phyloP scores from a whole-genome alignment of 345 rosid species.

The Turritis glabra region DNA sequence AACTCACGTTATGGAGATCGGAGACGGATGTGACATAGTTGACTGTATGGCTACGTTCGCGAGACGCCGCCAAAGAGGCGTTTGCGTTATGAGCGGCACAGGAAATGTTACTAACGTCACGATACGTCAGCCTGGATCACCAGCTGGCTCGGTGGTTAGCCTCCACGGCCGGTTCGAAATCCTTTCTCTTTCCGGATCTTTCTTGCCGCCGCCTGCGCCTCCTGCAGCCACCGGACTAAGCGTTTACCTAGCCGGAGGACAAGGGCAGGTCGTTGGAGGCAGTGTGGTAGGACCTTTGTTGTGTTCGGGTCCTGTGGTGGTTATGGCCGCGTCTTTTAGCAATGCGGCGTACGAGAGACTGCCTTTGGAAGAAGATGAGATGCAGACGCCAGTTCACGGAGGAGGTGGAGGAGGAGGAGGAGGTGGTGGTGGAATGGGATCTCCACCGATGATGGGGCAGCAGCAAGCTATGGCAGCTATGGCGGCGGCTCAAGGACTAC shows the following conservation, averaged over 20 bases:
- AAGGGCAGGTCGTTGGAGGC: constrained; percentile 97
- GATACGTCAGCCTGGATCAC: constrained; percentile 83
- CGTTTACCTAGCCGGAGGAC: constrained; percentile 90
- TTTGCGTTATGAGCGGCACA: constrained; percentile 92
- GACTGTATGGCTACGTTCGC: constrained; percentile 89
- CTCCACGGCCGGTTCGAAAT: constrained; percentile 94
- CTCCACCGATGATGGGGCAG: constrained; percentile 64
- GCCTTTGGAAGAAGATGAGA: constrained; percentile 89
- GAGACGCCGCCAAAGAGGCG: constrained; percentile 81
- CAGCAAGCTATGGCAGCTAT: constrained; percentile 64
- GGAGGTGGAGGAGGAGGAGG: constrained; percentile 21
- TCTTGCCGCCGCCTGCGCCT: constrained; percentile 91
- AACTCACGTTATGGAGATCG: constrained; percentile 91
- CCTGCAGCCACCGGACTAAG: constrained; percentile 94
- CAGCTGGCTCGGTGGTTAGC: constrained; percentile 73
- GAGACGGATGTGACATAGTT: constrained; percentile 86
- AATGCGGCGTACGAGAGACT: constrained; percentile 98
- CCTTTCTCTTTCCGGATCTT: constrained; percentile 82
- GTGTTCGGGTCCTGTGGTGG: constrained; percentile 92
- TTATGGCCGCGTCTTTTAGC: constrained; percentile 97
- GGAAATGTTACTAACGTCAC: constrained; percentile 87
- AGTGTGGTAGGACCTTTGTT: constrained; percentile 87
- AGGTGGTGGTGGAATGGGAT: constrained; percentile 61
- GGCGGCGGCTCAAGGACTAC: constrained; percentile 61
- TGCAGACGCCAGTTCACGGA: constrained; percentile 43